Conservation (phyloP, 352 stramenopile species). For the Phytophthora sp. region DNA sequence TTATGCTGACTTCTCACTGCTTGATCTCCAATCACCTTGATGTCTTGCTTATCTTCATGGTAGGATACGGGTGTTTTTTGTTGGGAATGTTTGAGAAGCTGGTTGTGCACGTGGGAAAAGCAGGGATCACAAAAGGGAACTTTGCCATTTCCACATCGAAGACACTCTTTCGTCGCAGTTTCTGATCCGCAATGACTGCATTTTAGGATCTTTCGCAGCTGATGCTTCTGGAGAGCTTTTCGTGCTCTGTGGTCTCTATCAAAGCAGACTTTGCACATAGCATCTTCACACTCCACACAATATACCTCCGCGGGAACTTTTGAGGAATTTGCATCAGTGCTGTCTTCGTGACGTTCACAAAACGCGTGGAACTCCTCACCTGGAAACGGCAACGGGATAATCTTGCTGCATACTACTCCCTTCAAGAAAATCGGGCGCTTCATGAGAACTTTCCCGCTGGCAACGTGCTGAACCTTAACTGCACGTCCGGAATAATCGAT, state of each 20-base stretch:
- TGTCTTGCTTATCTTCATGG: not conserved
- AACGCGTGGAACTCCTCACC: slow-evolving; percentile 72
- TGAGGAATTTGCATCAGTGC: slow-evolving; percentile 15
- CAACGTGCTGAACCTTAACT: slow-evolving; percentile 52
- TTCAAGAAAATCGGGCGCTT: slow-evolving; percentile 64
- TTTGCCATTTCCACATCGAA: slow-evolving; percentile 67
- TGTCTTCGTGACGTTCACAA: slow-evolving; percentile 73
- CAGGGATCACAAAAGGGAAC: slow-evolving; percentile 74
- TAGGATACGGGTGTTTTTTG: not conserved
- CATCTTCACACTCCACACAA: slow-evolving; percentile 75
- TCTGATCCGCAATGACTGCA: slow-evolving; percentile 61
- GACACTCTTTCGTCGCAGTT: slow-evolving; percentile 70
- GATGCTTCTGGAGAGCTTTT: slow-evolving; percentile 52
- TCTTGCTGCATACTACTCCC: slow-evolving; percentile 49
- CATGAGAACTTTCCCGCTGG: slow-evolving; percentile 39
- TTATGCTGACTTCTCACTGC: slow-evolving; percentile 32
- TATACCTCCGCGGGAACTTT: slow-evolving; percentile 57
- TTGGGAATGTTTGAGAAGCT: not conserved
- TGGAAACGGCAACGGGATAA: slow-evolving; percentile 70
- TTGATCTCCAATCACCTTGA: not conserved
- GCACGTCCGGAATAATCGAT: slow-evolving; percentile 52
- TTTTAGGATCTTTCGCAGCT: slow-evolving; percentile 38
- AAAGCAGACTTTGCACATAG: slow-evolving; percentile 71
- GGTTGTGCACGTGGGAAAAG: slow-evolving; percentile 59
- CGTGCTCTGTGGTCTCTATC: slow-evolving; percentile 62